Evolutionary conservation across 2,329 filamentous ascomycete genomes (phyloP).

Genomic region (Fusarium austroafricanum): DNA sequence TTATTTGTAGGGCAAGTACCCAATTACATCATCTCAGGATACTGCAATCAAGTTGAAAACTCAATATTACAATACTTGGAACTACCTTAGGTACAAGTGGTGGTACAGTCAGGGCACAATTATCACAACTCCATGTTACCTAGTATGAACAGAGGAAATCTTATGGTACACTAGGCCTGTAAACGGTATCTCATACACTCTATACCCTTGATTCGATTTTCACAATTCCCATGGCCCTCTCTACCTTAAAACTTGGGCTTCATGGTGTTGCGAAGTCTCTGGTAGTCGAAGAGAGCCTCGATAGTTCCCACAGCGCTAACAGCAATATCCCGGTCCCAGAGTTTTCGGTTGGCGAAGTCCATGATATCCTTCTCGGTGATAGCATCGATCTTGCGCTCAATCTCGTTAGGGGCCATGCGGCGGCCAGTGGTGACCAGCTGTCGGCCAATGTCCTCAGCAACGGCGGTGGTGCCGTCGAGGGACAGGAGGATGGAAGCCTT

Average conservation of each 20-base stretch:
- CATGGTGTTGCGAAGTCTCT: conserved; percentile 85
- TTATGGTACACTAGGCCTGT: conserved; percentile 67
- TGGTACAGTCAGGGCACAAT: conserved; percentile 36
- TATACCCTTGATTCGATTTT: conserved; percentile 60
- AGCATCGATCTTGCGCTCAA: conserved; percentile 88
- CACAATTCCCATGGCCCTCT: conserved; percentile 46
- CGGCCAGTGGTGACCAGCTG: conserved; percentile 98
- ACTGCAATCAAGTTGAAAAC: neutral
- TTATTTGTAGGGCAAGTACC: no score
- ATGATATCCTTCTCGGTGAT: conserved; percentile 98
- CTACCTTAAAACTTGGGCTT: conserved; percentile 75
- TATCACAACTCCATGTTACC: conserved; percentile 49
- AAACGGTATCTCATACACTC: conserved; percentile 68
- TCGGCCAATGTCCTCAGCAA: conserved; percentile 97
- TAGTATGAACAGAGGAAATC: conserved; percentile 56
- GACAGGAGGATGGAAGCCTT: conserved; percentile 98
- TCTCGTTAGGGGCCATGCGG: conserved; percentile 90
- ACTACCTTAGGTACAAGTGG: conserved; percentile 1
- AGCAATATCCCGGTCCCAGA: conserved; percentile 98
- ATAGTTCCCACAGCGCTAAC: conserved; percentile 93
- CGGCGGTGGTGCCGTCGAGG: conserved; percentile 95
- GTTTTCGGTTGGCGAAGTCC: conserved; percentile 92
- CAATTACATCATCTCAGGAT: neutral
- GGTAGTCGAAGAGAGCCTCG: conserved; percentile 86
- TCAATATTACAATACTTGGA: neutral